Evolutionary conservation across 1,284 basidiomycete species (phyloP), one percentile per base, ranked within the genome.

Genomic region (Trichosporon faecale): DNA sequence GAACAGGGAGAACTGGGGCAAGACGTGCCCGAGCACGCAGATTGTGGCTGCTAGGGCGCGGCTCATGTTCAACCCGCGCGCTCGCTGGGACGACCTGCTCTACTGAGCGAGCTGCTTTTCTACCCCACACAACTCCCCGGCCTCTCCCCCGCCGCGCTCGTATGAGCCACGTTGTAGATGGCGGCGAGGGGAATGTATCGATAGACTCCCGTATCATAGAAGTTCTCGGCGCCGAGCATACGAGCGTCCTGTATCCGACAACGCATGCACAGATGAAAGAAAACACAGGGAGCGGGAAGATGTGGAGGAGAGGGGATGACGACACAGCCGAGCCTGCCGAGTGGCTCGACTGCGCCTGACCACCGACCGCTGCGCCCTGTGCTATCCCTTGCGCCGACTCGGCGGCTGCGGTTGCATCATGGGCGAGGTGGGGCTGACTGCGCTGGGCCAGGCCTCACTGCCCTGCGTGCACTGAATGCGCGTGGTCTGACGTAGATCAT

Each of bases 61-160:
- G 57, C 27, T 61, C 29, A 61, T 61, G 57, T 61, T 61, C 57
- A 61, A 61, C 29, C 57, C 57, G 27, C 29, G 57, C 18, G 57
- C 57, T 2, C 29, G 57, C 16, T 61, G 57, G 57, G 57, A 61
- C 18, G 57, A 61, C 57, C 16, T 61, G 7, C 29, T 61, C 18
- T 61, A 61, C 29, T 29, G 23, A 23, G 27, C 57, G 27, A n/a
- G 18, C 29, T n/a, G n/a, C n/a, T n/a, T n/a, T n/a, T n/a, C n/a
- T n/a, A n/a, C n/a, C n/a, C n/a, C n/a, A n/a, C n/a, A n/a, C n/a
- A n/a, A n/a, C n/a, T n/a, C n/a, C n/a, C n/a, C n/a, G n/a, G n/a
- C n/a, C n/a, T n/a, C n/a, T n/a, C n/a, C n/a, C n/a, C n/a, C n/a
- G n/a, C n/a, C n/a, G n/a, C n/a, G n/a, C n/a, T n/a, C n/a, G n/a